phyloP scores from a whole-genome alignment of 352 stramenopile species.

The Phytophthora sp. region DNA sequence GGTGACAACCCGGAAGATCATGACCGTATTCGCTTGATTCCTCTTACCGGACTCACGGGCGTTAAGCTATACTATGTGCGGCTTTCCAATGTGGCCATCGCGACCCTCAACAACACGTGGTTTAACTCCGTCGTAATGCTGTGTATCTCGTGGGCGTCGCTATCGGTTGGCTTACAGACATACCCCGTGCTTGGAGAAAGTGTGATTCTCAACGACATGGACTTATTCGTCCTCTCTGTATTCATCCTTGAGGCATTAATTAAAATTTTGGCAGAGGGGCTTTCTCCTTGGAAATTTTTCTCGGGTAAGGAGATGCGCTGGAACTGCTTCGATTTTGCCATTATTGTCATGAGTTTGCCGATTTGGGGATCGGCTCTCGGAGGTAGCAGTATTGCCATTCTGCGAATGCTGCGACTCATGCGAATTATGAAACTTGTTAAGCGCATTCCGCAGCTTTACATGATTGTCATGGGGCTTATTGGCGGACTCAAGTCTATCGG shows the following conservation, averaged over 20 bases:
- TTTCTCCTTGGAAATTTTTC: conserved; percentile 81
- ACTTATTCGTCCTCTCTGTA: conserved; percentile 66
- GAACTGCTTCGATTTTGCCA: conserved; percentile 88
- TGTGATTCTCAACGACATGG: conserved; percentile 60
- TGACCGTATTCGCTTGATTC: conserved; percentile 42
- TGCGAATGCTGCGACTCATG: conserved; percentile 87
- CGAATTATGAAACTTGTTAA: conserved; percentile 93
- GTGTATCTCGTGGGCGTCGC: conserved; percentile 79
- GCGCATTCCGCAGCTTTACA: conserved; percentile 88
- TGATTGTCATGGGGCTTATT: conserved; percentile 92
- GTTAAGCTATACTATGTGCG: conserved; percentile 39
- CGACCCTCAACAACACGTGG: conserved; percentile 53
- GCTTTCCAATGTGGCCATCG: conserved; percentile 48
- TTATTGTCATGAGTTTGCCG: conserved; percentile 82
- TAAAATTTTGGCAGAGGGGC: conserved; percentile 83
- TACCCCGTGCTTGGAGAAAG: conserved; percentile 58
- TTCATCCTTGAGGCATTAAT: conserved; percentile 81
- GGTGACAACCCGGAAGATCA: conserved; percentile 16
- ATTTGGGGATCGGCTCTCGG: conserved; percentile 71
- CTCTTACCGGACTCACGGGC: conserved; percentile 46
- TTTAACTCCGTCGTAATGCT: conserved; percentile 79
- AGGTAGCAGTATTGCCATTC: conserved; percentile 78
- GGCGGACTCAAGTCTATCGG: conserved; percentile 87
- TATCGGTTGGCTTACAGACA: conserved; percentile 84
- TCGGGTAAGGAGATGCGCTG: conserved; percentile 72